phyloP scores from a whole-genome alignment of 2,329 filamentous ascomycete species.

The Aspergillus novofumigatus region DNA sequence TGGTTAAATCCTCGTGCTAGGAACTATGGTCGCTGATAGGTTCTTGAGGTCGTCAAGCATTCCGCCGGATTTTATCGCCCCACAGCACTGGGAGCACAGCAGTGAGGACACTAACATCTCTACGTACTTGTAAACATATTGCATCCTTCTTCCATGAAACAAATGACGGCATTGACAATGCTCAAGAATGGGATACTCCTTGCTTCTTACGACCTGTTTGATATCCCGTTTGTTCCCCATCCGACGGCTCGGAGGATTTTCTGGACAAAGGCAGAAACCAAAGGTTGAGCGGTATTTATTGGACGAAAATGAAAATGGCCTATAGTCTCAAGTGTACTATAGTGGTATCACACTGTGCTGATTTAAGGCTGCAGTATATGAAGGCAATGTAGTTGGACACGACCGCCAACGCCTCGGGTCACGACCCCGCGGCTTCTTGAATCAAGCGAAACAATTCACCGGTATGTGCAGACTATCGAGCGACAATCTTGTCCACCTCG shows the following conservation, averaged over 20 bases:
- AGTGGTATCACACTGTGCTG: background rate
- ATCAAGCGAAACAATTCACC: too few species aligned
- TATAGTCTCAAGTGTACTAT: background rate
- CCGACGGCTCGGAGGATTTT: background rate
- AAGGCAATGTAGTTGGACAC: background rate
- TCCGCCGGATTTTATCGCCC: background rate
- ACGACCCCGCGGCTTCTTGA: background rate
- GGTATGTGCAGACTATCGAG: constrained; percentile 21
- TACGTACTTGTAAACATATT: background rate
- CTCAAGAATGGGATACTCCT: background rate
- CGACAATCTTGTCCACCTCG: constrained; percentile 80
- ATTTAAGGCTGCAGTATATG: background rate
- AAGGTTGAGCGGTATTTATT: background rate
- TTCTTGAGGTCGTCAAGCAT: background rate
- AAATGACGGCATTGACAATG: background rate
- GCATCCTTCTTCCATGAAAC: too few species aligned
- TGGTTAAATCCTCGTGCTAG: background rate
- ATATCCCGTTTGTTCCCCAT: background rate
- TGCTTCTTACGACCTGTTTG: background rate
- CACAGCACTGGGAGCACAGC: background rate
- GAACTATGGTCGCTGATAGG: background rate
- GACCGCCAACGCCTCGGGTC: too few species aligned
- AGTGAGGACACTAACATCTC: background rate
- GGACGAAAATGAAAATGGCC: background rate
- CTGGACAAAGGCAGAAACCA: background rate